Conservation (phyloP, 2,329 filamentous ascomycete species). For the Purpureocillium lavendulum region DNA sequence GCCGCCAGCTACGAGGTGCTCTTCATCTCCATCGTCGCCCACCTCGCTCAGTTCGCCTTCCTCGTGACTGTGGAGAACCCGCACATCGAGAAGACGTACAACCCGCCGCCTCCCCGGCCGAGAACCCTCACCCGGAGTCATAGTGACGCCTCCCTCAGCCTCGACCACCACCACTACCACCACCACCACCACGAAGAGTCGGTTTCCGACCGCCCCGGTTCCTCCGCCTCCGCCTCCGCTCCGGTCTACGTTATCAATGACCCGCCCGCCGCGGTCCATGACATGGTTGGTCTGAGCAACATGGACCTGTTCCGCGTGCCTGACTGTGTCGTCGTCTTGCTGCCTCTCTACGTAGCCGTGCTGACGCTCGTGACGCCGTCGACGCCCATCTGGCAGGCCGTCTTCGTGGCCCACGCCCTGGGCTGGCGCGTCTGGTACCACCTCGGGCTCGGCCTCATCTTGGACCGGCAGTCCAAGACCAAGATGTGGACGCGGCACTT, state of each 20-base stretch:
- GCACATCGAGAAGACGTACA: slow-evolving; percentile 97
- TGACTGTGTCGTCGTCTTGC: slow-evolving; percentile 70
- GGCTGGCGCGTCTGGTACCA: slow-evolving; percentile 89
- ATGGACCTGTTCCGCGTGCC: slow-evolving; percentile 83
- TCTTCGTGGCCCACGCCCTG: slow-evolving; percentile 76
- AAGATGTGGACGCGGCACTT: slow-evolving; percentile 98
- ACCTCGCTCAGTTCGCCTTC: slow-evolving; percentile 91
- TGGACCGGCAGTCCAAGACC: slow-evolving; percentile 77
- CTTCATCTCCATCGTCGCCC: slow-evolving; percentile 91
- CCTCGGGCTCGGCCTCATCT: slow-evolving; percentile 74
- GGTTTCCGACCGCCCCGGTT: slow-evolving; percentile 15
- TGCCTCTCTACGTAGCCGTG: slow-evolving; percentile 66
- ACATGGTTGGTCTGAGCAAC: slow-evolving; percentile 74
- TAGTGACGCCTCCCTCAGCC: slow-evolving; percentile 17
- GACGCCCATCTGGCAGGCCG: slow-evolving; percentile 62
- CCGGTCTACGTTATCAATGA: slow-evolving; percentile 14
- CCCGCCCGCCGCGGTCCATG: slow-evolving; percentile 63
- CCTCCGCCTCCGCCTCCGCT: slow-evolving; percentile 7
- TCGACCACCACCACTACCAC: too few species aligned
- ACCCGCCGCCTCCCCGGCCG: slow-evolving; percentile 71
- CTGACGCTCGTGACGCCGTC: slow-evolving; percentile 70
- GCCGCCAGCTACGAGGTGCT: slow-evolving; percentile 95
- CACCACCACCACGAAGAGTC: slow-evolving; percentile 11
- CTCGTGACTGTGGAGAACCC: slow-evolving; percentile 88
- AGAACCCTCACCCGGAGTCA: slow-evolving; percentile 28